Percentiles rank a stretch among this genome's conserved stretches.
phyloP scores from a whole-genome alignment of 2,329 filamentous ascomycete genomes.

The Ceratocystiopsis sp. region DNA sequence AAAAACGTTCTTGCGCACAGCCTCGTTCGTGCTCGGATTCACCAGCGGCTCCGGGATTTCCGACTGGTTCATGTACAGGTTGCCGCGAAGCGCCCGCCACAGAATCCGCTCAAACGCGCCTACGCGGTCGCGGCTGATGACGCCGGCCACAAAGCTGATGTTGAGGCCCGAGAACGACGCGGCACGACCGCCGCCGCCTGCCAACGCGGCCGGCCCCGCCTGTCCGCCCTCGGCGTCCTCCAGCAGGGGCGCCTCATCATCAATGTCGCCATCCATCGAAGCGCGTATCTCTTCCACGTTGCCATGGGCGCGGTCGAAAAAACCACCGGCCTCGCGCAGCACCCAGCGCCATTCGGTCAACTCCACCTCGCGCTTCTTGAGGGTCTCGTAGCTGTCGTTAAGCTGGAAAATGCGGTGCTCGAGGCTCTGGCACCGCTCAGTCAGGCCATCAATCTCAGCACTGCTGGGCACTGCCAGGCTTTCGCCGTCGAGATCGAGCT shows the following conservation, averaged over 20 bases:
- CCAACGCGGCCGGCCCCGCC: constrained; percentile 29
- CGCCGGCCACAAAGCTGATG: constrained; percentile 94
- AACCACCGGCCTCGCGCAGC: constrained; percentile 83
- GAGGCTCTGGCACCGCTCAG: constrained; percentile 79
- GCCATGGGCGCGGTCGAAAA: constrained; percentile 91
- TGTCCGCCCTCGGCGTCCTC: constrained; percentile 70
- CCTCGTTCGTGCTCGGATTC: constrained; percentile 83
- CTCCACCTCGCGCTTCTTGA: constrained; percentile 96
- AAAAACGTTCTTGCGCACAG: constrained; percentile 93
- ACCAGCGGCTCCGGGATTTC: constrained; percentile 90
- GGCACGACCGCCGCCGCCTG: constrained; percentile 25
- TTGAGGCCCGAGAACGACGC: constrained; percentile 94
- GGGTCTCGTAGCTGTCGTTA: constrained; percentile 95
- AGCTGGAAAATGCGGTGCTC: constrained; percentile 82
- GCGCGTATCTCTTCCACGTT: constrained; percentile 93
- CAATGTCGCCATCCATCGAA: constrained; percentile 45
- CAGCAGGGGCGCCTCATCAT: constrained; percentile 85
- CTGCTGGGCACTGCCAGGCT: constrained; percentile 76
- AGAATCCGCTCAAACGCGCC: constrained; percentile 93
- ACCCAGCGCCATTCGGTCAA: constrained; percentile 98
- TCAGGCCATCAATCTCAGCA: constrained; percentile 88
- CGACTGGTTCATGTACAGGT: constrained; percentile 99
- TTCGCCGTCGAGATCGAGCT: constrained; percentile 80
- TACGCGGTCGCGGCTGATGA: constrained; percentile 84
- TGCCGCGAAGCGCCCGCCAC: constrained; percentile 92